A percentile compares a stretch with the other conserved stretches of the same genome.
Evolutionary conservation across 768 basidiomycete species (phyloP).

Genomic region (Lentinula detonsa): DNA sequence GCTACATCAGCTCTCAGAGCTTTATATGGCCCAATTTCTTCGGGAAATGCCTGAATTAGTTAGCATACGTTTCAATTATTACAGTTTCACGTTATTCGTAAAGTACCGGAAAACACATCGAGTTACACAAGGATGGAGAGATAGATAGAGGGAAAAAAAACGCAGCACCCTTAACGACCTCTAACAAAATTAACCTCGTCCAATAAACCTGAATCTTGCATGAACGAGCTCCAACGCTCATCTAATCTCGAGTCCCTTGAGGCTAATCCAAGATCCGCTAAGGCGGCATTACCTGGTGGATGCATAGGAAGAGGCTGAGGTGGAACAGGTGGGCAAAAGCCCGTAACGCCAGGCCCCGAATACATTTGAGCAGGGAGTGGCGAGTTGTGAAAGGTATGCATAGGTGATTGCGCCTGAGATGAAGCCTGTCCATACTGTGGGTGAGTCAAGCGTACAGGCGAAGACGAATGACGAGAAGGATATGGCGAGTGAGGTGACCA

Average conservation of each 20-base stretch:
- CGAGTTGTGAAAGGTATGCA: constrained; percentile 2
- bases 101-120: not conserved
- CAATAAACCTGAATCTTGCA: constrained; percentile 46
- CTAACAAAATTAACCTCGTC: constrained; percentile 19
- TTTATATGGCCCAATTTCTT: too few species aligned
- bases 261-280: constrained; percentile 57
- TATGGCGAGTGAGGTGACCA: constrained; percentile 3
- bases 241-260: constrained; percentile 48
- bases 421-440: constrained; percentile 2
- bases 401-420: not conserved
- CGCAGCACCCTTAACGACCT: not conserved
- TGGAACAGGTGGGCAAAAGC: not conserved
- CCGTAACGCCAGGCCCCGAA: constrained; percentile 8
- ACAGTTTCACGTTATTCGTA: not conserved
- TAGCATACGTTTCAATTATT: not conserved
- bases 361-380: constrained; percentile 15
- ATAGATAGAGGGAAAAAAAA: too few species aligned
- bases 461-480: constrained; percentile 5
- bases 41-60: not conserved
- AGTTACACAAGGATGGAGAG: too few species aligned
- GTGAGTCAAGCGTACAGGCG: constrained; percentile 2
- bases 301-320: not conserved
- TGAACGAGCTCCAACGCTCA: constrained; percentile 56
- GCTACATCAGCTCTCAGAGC: too few species aligned
- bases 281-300: constrained; percentile 28